Conservation (phyloP, 202 grass and related monocot genomes). For the Digitaria exilis region DNA sequence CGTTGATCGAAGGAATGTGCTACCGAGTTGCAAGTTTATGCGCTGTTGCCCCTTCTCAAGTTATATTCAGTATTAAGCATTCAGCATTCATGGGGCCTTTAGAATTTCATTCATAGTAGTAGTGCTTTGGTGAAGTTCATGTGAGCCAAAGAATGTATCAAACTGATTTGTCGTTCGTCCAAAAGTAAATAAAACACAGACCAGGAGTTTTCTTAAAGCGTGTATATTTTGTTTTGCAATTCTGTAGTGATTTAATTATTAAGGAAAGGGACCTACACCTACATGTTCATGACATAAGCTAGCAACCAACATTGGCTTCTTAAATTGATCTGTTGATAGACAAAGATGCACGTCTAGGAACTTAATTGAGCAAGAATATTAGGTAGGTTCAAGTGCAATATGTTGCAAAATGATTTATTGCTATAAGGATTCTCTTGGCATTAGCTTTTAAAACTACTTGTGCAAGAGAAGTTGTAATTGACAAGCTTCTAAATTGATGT, state of each 20-base stretch:
- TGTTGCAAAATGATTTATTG: background rate
- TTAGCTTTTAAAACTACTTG: background rate
- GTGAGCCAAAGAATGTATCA: background rate
- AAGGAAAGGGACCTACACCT: background rate
- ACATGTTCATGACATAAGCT: background rate
- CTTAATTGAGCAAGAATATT: background rate
- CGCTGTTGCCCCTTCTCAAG: background rate
- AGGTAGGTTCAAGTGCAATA: background rate
- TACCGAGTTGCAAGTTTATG: background rate
- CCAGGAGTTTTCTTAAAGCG: background rate
- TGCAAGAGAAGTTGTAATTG: background rate
- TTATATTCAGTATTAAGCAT: background rate
- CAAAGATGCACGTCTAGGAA: background rate
- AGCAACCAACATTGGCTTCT: background rate
- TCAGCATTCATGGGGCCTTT: background rate
- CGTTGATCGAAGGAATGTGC: background rate
- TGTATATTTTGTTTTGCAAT: background rate
- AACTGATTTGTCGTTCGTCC: background rate
- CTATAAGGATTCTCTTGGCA: background rate
- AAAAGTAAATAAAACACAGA: background rate
- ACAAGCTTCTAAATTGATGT: slow-evolving; percentile 4
- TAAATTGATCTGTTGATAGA: background rate
- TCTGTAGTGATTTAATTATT: background rate
- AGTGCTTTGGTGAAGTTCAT: background rate
- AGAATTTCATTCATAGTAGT: background rate